Conservation (phyloP, 1,284 basidiomycete genomes). For the Cutaneotrichosporon cavernicola region DNA sequence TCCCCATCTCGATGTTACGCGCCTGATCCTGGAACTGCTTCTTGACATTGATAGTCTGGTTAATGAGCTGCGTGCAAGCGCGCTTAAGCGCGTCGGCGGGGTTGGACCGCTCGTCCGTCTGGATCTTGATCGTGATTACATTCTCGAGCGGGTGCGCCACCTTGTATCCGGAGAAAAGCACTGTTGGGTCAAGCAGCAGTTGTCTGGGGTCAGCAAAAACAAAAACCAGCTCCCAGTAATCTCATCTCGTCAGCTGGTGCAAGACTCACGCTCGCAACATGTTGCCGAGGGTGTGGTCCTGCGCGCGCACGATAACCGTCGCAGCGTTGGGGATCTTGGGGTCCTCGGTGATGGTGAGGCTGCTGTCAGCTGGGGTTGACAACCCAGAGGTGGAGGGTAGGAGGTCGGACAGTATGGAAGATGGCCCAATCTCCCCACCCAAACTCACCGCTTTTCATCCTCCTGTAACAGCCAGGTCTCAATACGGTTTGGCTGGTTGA, state of each 20-base stretch:
- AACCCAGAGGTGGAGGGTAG: not conserved
- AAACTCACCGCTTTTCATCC: slow-evolving; percentile 80
- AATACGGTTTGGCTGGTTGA: slow-evolving; percentile 92
- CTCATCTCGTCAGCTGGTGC: too few relatives aligned
- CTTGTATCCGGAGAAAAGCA: slow-evolving; percentile 96
- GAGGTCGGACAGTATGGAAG: not conserved
- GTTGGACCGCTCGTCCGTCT: slow-evolving; percentile 84
- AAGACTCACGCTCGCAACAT: slow-evolving; percentile 84
- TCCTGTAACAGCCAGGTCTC: slow-evolving; percentile 78
- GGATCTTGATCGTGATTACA: slow-evolving; percentile 88
- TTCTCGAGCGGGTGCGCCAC: slow-evolving; percentile 95
- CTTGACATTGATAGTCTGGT: slow-evolving; percentile 61
- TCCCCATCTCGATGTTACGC: slow-evolving; percentile 54
- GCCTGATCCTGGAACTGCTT: slow-evolving; percentile 56
- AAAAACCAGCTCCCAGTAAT: too few relatives aligned
- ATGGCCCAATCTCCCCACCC: too few relatives aligned
- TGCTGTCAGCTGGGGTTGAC: slow-evolving; percentile 44
- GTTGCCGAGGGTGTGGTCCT: slow-evolving; percentile 95
- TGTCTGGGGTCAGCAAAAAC: slow-evolving; percentile 60
- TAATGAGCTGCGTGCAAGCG: slow-evolving; percentile 79
- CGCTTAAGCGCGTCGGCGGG: slow-evolving; percentile 80
- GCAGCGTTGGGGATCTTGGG: slow-evolving; percentile 97
- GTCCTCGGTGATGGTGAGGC: slow-evolving; percentile 88
- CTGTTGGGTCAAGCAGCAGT: slow-evolving; percentile 75
- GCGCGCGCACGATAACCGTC: slow-evolving; percentile 88